These are phyloP conservation scores for Alternaria solani DNA, from an alignment of 2,329 filamentous ascomycete species.

Conservation along the genomic window DNA sequence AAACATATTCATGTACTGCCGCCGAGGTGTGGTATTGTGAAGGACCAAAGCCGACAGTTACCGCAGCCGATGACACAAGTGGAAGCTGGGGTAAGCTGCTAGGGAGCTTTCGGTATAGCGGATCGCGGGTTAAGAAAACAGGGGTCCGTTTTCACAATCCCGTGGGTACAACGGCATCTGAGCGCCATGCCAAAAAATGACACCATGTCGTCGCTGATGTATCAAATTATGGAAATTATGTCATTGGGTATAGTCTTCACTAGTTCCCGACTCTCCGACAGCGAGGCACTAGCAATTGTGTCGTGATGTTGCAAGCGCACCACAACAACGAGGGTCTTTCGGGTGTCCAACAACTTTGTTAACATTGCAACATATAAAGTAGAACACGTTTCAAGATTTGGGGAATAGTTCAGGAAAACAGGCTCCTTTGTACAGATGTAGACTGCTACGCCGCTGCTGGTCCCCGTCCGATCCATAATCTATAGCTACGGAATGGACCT, in stretches of 20 bases:
- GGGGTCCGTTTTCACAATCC: not conserved
- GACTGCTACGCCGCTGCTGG: constrained; percentile 40
- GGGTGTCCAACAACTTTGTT: too few species aligned
- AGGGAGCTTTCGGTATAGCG: constrained; percentile 13
- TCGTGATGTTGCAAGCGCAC: not conserved
- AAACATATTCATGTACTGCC: constrained; percentile 37
- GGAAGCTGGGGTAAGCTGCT: constrained; percentile 28
- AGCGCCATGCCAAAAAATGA: not conserved
- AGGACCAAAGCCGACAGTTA: constrained; percentile 29
- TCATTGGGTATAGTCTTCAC: not conserved
- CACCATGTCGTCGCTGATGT: not conserved
- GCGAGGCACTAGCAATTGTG: not conserved
- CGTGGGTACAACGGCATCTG: not conserved
- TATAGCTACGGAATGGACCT: constrained; percentile 50
- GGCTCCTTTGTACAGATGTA: not conserved
- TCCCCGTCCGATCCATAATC: constrained; percentile 48
- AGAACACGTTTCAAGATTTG: not conserved
- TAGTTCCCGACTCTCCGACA: not conserved
- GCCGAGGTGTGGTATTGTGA: constrained; percentile 26
- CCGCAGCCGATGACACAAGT: constrained; percentile 24
- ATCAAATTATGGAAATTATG: not conserved
- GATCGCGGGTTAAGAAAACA: constrained; percentile 30
- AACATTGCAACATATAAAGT: not conserved
- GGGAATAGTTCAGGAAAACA: not conserved
- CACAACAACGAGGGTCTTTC: not conserved